Conservation (phyloP, 140 eudicot genomes). For the Oenanthe javanica region DNA sequence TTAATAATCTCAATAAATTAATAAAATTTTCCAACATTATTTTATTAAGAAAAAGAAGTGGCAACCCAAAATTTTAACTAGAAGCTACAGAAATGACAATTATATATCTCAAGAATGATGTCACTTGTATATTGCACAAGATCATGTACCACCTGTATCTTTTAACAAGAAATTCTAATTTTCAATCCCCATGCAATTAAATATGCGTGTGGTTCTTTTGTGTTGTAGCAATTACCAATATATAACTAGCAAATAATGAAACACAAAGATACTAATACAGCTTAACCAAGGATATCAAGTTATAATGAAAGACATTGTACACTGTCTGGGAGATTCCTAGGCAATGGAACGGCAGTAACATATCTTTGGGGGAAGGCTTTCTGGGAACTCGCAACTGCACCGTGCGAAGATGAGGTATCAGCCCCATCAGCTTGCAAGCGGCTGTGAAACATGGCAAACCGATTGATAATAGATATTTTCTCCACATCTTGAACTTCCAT, state of each 20-base stretch:
- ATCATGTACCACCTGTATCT: background rate
- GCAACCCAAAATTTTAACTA: too few relatives aligned
- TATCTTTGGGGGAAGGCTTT: slow-evolving; percentile 60
- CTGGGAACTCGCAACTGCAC: slow-evolving; percentile 8
- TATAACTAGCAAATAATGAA: slow-evolving; percentile 22
- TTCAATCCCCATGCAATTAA: slow-evolving; percentile 1
- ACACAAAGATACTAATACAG: slow-evolving; percentile 16
- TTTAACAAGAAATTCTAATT: background rate
- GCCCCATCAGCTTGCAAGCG: slow-evolving; percentile 56
- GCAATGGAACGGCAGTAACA: slow-evolving; percentile 58
- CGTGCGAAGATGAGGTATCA: slow-evolving; percentile 39
- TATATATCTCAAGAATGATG: background rate
- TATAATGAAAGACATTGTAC: slow-evolving; percentile 79
- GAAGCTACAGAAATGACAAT: background rate
- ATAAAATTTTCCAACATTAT: too few relatives aligned
- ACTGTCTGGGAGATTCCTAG: slow-evolving; percentile 69
- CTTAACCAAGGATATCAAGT: slow-evolving; percentile 12
- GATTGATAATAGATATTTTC: slow-evolving; percentile 65
- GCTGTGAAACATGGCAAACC: slow-evolving; percentile 78
- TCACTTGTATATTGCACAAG: slow-evolving; percentile 3
- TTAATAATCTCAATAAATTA: too few relatives aligned
- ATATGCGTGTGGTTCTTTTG: slow-evolving; percentile 1
- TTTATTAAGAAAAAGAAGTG: too few relatives aligned
- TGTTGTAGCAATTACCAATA: slow-evolving; percentile 9
- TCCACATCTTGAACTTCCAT: slow-evolving; percentile 78